These are phyloP conservation scores for Choiromyces venosus DNA, from an alignment of 495 filamentous ascomycete species.

Conservation along the genomic window DNA sequence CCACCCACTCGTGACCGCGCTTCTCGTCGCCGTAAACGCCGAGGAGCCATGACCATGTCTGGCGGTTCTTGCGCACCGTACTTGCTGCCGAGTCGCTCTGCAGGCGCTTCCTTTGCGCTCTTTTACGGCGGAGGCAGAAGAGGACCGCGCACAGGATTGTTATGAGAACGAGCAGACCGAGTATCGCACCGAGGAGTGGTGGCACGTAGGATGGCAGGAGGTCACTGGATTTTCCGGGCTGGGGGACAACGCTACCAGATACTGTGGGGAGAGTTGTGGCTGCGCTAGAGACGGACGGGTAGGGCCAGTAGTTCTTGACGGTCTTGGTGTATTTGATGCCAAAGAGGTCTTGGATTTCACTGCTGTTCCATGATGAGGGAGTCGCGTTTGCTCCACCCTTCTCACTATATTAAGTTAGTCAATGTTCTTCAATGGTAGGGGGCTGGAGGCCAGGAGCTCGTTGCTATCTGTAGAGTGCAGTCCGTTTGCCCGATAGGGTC, in stretches of 20 bases:
- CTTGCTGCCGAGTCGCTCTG: slow-evolving; percentile 45
- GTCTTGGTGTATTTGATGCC: slow-evolving; percentile 51
- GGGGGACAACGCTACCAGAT: neutral
- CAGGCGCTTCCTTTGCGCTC: slow-evolving; percentile 40
- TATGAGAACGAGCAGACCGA: slow-evolving; percentile 57
- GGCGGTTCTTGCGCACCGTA: slow-evolving; percentile 45
- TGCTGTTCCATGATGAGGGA: slow-evolving; percentile 51
- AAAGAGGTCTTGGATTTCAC: slow-evolving; percentile 53
- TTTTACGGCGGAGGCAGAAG: slow-evolving; percentile 52
- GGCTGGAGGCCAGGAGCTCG: neutral
- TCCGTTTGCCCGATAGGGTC: neutral
- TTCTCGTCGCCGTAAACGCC: slow-evolving; percentile 39
- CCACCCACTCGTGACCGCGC: slow-evolving; percentile 5
- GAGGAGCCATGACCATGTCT: slow-evolving; percentile 40
- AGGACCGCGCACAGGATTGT: slow-evolving; percentile 51
- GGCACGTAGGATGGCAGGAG: slow-evolving; percentile 57
- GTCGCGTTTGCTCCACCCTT: slow-evolving; percentile 54
- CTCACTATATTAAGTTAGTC: slow-evolving; percentile 30
- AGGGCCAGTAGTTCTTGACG: slow-evolving; percentile 60
- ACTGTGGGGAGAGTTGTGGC: neutral
- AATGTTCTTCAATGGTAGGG: neutral
- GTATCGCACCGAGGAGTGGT: slow-evolving; percentile 61
- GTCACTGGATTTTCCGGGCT: slow-evolving; percentile 21
- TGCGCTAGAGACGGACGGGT: slow-evolving; percentile 39
- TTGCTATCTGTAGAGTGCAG: neutral